Evolutionary conservation across 345 rosid species (phyloP).

Genomic region (Punica granatum): DNA sequence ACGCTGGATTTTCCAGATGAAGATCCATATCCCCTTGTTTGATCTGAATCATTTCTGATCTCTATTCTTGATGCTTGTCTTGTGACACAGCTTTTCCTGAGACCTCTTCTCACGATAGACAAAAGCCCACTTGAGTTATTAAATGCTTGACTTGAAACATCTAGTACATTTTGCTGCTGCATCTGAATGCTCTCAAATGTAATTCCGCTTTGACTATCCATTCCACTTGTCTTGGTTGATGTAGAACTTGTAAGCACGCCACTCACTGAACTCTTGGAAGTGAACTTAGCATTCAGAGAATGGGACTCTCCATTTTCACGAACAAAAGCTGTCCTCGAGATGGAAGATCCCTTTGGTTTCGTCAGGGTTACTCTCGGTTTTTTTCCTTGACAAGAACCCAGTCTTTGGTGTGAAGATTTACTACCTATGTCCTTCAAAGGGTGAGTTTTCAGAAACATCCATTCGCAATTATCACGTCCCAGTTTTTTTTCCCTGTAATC

Average conservation of each 20-base stretch:
- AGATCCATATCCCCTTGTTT: conserved; percentile 25
- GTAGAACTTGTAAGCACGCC: conserved; percentile 10
- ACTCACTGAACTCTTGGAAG: conserved; percentile 5
- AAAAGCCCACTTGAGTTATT: conserved; percentile 30
- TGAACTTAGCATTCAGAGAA: conserved; percentile 11
- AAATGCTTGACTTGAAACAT: conserved; percentile 29
- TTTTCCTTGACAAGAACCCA: conserved; percentile 15
- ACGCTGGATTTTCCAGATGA: conserved; percentile 42
- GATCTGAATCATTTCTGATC: conserved; percentile 14
- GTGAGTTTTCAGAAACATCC: conserved; percentile 16
- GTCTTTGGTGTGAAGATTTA: conserved; percentile 12
- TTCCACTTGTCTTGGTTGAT: conserved; percentile 16
- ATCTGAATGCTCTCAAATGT: conserved; percentile 28
- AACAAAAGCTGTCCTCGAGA: conserved; percentile 17
- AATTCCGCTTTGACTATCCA: conserved; percentile 27
- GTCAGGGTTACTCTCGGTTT: conserved; percentile 25
- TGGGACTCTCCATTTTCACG: conserved; percentile 14
- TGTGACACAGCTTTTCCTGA: conserved; percentile 43
- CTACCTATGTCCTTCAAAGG: conserved; percentile 23
- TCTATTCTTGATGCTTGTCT: conserved; percentile 49
- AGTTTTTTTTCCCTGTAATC: conserved; percentile 28
- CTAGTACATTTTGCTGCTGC: conserved; percentile 15
- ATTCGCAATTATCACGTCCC: conserved; percentile 16
- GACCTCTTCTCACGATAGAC: conserved; percentile 27
- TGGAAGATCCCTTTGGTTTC: conserved; percentile 24